Conservation (phyloP, 2,329 filamentous ascomycete species). For the Xylaria sp. region DNA sequence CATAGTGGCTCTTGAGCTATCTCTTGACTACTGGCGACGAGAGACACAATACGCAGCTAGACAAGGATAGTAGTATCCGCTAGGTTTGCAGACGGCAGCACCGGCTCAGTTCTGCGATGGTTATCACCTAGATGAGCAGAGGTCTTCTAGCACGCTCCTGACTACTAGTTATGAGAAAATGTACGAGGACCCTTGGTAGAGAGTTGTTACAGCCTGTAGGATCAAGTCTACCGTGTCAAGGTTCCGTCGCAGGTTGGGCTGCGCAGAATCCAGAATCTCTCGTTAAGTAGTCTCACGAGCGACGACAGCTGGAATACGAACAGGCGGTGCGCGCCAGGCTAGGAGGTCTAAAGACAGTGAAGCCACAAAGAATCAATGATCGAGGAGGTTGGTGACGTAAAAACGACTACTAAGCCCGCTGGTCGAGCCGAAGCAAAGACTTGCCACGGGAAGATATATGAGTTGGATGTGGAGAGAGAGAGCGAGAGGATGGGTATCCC, state of each 20-base stretch:
- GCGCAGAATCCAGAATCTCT: constrained; percentile 18
- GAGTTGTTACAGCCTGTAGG: constrained; percentile 38
- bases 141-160: constrained; percentile 35
- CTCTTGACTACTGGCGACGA: constrained; percentile 36
- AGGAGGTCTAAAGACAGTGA: constrained; percentile 9
- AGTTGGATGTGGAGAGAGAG: not conserved
- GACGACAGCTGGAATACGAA: constrained; percentile 21
- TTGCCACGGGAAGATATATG: constrained; percentile 26
- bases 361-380: constrained; percentile 19
- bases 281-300: constrained; percentile 26
- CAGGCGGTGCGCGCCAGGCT: constrained; percentile 16
- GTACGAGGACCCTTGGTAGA: constrained; percentile 35
- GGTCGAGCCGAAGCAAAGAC: constrained; percentile 29
- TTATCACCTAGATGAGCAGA: constrained; percentile 38
- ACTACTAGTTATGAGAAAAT: constrained; percentile 37
- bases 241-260: constrained; percentile 21
- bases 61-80: constrained; percentile 33
- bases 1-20: constrained; percentile 55
- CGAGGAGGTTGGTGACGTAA: not conserved
- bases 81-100: constrained; percentile 29
- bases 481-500: not conserved
- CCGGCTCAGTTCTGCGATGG: constrained; percentile 31
- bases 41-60: constrained; percentile 35
- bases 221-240: constrained; percentile 36
- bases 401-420: constrained; percentile 32